Evolutionary conservation across 805 yeast genomes (phyloP), one percentile per base, ranked within the genome.

Genomic region (Alloascoidea africana): DNA sequence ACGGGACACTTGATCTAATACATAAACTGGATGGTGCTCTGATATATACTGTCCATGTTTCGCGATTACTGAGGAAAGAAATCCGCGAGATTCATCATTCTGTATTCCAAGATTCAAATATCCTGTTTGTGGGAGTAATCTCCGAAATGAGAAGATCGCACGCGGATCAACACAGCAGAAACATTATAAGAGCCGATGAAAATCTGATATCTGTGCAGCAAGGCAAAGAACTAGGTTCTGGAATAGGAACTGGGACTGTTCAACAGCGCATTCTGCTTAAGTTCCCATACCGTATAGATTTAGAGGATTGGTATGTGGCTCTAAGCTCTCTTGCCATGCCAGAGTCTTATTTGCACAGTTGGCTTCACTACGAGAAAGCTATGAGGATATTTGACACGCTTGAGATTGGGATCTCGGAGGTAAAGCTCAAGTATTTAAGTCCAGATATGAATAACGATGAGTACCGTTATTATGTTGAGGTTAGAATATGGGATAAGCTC

Each of bases 401-500:
- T 23, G n/a, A 8, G n/a, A 23, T 23, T 23, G 30, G n/a, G 8
- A 23, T 23, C 8, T 23, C 30, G 8, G 30, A 23, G n/a, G 30
- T n/a, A 23, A 23, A n/a, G n/a, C 30, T 23, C n/a, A n/a, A n/a
- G n/a, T n/a, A n/a, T n/a, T n/a, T n/a, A n/a, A n/a, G n/a, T n/a
- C n/a, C n/a, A n/a, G n/a, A n/a, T n/a, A n/a, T n/a, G n/a, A n/a
- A n/a, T n/a, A n/a, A n/a, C n/a, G n/a, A n/a, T n/a, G n/a, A n/a
- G n/a, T n/a, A n/a, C n/a, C n/a, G n/a, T n/a, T n/a, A n/a, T n/a
- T 87, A 82, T 49, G 73, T 81, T 2, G 95, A 85, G 47, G 62
- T 86, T 2, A 59, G 67, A 14, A 63, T 83, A 52, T 80, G 91
- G 79, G 76, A 71, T 14, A 63, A 71, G 35, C 73, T 79, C 0